phyloP scores from a whole-genome alignment of 2,329 filamentous ascomycete species.

The Colletotrichum karsti region DNA sequence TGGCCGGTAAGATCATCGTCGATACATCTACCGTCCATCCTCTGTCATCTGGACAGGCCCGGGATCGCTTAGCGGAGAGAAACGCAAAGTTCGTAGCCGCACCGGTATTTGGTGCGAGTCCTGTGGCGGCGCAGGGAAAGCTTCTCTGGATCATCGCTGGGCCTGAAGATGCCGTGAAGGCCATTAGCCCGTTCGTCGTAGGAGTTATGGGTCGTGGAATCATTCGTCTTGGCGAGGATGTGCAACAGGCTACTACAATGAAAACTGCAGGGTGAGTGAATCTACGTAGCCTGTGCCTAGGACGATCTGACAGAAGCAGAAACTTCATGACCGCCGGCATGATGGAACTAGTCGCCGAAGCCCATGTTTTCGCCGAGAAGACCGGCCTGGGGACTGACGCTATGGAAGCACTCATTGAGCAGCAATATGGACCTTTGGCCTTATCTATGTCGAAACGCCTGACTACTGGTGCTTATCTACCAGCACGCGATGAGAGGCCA shows the following conservation, averaged over 20 bases:
- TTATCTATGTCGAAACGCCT: slow-evolving; percentile 46
- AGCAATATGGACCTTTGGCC: slow-evolving; percentile 47
- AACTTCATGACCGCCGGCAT: slow-evolving; percentile 59
- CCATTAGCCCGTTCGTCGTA: slow-evolving; percentile 47
- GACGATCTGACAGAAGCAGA: slow-evolving; percentile 32
- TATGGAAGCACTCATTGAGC: slow-evolving; percentile 52
- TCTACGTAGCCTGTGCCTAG: not conserved
- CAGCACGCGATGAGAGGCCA: slow-evolving; percentile 43
- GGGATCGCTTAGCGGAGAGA: slow-evolving; percentile 35
- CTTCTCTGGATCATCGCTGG: slow-evolving; percentile 58
- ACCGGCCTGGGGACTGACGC: slow-evolving; percentile 47
- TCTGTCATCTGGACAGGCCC: slow-evolving; percentile 42
- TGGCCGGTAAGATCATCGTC: slow-evolving; percentile 50
- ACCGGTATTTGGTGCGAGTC: slow-evolving; percentile 60
- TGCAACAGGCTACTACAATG: slow-evolving; percentile 52
- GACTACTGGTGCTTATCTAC: slow-evolving; percentile 48
- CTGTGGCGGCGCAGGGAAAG: slow-evolving; percentile 53
- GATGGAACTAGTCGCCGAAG: slow-evolving; percentile 58
- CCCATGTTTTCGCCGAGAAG: slow-evolving; percentile 57
- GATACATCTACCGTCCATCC: slow-evolving; percentile 62
- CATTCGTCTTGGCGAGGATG: slow-evolving; percentile 51
- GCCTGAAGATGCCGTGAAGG: slow-evolving; percentile 40
- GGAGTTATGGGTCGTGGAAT: slow-evolving; percentile 51
- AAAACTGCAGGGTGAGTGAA: slow-evolving; percentile 53
- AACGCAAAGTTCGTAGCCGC: slow-evolving; percentile 49